These are phyloP conservation scores for Didymella pinodella DNA, from an alignment of 2,329 filamentous ascomycete genomes.

Conservation along the genomic window DNA sequence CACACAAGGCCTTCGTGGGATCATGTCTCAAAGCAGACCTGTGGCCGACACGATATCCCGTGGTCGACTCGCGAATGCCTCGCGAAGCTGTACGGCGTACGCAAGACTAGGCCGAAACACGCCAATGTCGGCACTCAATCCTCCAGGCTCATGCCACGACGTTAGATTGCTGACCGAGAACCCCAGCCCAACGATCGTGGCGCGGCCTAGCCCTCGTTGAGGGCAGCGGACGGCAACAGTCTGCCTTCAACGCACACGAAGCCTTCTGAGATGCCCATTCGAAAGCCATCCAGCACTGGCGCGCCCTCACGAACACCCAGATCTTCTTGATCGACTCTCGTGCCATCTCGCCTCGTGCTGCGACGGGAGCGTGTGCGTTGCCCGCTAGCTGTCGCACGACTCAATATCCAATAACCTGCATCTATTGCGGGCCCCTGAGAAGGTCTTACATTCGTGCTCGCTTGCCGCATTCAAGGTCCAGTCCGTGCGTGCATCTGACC, in stretches of 20 bases:
- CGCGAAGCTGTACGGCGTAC: slow-evolving; percentile 22
- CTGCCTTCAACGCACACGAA: slow-evolving; percentile 6
- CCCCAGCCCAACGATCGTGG: slow-evolving; percentile 14
- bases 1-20: slow-evolving; percentile 20
- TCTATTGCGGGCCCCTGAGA: slow-evolving; percentile 25
- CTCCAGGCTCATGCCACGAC: slow-evolving; percentile 22
- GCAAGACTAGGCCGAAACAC: slow-evolving; percentile 32
- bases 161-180: slow-evolving; percentile 26
- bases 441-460: slow-evolving; percentile 32
- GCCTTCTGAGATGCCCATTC: background rate
- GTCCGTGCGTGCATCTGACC: slow-evolving; percentile 32
- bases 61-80: slow-evolving; percentile 29
- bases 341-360: slow-evolving; percentile 31
- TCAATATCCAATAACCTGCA: slow-evolving; percentile 29
- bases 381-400: slow-evolving; percentile 44
- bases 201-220: slow-evolving; percentile 8
- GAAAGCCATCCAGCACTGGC: slow-evolving; percentile 1
- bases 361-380: slow-evolving; percentile 40
- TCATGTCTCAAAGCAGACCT: slow-evolving; percentile 27
- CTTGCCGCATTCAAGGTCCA: slow-evolving; percentile 31
- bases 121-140: slow-evolving; percentile 25
- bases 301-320: slow-evolving; percentile 6
- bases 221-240: slow-evolving; percentile 1
- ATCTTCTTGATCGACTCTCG: slow-evolving; percentile 14
- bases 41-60: slow-evolving; percentile 25